Percentiles rank a stretch among this genome's conserved stretches.
Conservation (phyloP, 2,329 filamentous ascomycete species). For the Trichoderma koningiopsis region DNA sequence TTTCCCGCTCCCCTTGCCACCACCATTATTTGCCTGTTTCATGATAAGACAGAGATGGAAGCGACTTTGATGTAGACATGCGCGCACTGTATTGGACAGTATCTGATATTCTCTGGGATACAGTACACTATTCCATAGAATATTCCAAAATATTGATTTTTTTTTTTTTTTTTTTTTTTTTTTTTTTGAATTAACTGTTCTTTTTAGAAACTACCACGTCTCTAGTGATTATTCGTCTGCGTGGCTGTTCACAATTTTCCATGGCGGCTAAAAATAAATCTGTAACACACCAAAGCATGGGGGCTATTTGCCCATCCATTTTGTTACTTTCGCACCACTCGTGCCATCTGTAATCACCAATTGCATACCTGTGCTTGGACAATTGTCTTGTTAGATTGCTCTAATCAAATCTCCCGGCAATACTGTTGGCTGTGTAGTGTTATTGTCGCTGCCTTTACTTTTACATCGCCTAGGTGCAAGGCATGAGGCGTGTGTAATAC, state of each 20-base stretch:
- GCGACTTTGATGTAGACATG: background rate
- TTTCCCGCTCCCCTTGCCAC: background rate
- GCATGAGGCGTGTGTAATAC: background rate
- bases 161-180: background rate
- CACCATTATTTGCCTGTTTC: background rate
- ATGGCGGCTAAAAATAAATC: constrained; percentile 16
- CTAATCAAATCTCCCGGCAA: background rate
- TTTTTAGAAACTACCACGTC: too few species aligned
- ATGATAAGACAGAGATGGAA: background rate
- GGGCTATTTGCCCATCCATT: background rate
- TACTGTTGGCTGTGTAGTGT: background rate
- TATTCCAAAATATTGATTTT: background rate
- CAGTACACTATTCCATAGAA: background rate
- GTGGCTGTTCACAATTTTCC: background rate
- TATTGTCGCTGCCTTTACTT: too few species aligned
- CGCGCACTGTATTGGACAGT: background rate
- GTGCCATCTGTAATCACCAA: background rate
- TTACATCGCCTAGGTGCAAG: background rate
- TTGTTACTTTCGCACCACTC: background rate
- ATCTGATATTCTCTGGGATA: background rate
- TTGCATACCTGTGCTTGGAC: background rate
- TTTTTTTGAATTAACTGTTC: too few species aligned
- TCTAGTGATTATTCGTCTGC: background rate
- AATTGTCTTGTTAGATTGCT: background rate
- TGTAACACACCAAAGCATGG: constrained; percentile 13